Evolutionary conservation across 2,329 filamentous ascomycete genomes (phyloP).

Genomic region (Cercospora sp.): DNA sequence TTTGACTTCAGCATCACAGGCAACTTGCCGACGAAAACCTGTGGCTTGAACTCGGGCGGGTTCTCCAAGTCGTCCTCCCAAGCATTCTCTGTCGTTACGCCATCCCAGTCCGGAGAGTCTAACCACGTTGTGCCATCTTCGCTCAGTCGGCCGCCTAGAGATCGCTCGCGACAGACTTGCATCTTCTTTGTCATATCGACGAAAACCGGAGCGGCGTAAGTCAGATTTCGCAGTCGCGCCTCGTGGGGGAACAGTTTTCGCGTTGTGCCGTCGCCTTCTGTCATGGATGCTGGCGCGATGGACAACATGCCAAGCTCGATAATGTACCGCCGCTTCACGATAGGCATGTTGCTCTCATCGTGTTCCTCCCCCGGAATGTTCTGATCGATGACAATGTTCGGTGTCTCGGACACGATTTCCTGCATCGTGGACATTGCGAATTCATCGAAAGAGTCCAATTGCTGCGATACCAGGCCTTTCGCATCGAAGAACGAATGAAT

Average conservation of each 20-base stretch:
- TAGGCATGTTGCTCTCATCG: slow-evolving; percentile 62
- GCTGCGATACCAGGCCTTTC: slow-evolving; percentile 94
- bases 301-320: slow-evolving; percentile 91
- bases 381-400: slow-evolving; percentile 88
- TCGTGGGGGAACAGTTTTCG: slow-evolving; percentile 88
- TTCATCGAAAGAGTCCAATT: slow-evolving; percentile 97
- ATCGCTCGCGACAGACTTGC: slow-evolving; percentile 75
- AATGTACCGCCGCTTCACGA: slow-evolving; percentile 88
- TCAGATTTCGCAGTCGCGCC: slow-evolving; percentile 90
- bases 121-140: slow-evolving; percentile 58
- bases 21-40: slow-evolving; percentile 88
- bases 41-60: slow-evolving; percentile 43
- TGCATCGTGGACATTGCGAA: slow-evolving; percentile 94
- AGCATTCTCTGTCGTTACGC: slow-evolving; percentile 45
- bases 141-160: slow-evolving; percentile 61
- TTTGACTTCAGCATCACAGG: slow-evolving; percentile 98
- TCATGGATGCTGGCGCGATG: slow-evolving; percentile 85
- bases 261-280: slow-evolving; percentile 87
- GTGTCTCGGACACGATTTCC: slow-evolving; percentile 89
- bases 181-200: slow-evolving; percentile 84
- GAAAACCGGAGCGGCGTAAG: slow-evolving; percentile 89
- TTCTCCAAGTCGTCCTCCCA: slow-evolving; percentile 44
- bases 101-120: slow-evolving; percentile 39
- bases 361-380: slow-evolving; percentile 75
- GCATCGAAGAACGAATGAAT: slow-evolving; percentile 96